phyloP scores from a whole-genome alignment of 371 early-diverging fungal species.

The Phascolomyces articulosus region DNA sequence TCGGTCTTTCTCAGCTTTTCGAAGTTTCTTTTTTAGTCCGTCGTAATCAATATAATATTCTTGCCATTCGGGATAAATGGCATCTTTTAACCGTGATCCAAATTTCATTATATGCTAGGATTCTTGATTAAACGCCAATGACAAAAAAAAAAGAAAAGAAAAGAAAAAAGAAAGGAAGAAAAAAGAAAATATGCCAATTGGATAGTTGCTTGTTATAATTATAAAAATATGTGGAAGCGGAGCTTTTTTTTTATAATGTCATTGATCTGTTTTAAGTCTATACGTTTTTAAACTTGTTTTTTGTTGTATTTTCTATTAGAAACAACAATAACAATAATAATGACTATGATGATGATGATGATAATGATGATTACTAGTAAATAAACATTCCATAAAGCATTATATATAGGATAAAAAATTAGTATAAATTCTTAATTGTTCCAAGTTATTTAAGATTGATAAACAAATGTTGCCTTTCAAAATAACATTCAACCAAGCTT shows the following conservation, averaged over 20 bases:
- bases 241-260: background rate
- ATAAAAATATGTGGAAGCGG: background rate
- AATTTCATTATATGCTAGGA: constrained; percentile 85
- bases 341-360: too few relatives aligned
- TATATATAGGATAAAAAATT: too few relatives aligned
- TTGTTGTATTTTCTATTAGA: too few relatives aligned
- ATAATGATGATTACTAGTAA: too few relatives aligned
- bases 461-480: background rate
- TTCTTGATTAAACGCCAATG: background rate
- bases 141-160: constrained; percentile 8
- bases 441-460: background rate
- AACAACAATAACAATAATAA: too few relatives aligned
- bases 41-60: constrained; percentile 93
- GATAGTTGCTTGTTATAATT: too few relatives aligned
- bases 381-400: too few relatives aligned
- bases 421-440: too few relatives aligned
- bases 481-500: background rate
- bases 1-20: constrained; percentile 66
- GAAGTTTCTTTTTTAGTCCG: constrained; percentile 83
- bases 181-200: constrained; percentile 4
- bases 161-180: constrained; percentile 14
- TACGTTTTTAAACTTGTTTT: too few relatives aligned
- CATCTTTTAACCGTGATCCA: constrained; percentile 83
- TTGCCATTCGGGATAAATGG: constrained; percentile 88
- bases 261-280: background rate